Percentiles rank a stretch among this genome's conserved stretches.
Evolutionary conservation across 139 green algal species (phyloP).

Genomic region (Pseudopediastrum boryanum): DNA sequence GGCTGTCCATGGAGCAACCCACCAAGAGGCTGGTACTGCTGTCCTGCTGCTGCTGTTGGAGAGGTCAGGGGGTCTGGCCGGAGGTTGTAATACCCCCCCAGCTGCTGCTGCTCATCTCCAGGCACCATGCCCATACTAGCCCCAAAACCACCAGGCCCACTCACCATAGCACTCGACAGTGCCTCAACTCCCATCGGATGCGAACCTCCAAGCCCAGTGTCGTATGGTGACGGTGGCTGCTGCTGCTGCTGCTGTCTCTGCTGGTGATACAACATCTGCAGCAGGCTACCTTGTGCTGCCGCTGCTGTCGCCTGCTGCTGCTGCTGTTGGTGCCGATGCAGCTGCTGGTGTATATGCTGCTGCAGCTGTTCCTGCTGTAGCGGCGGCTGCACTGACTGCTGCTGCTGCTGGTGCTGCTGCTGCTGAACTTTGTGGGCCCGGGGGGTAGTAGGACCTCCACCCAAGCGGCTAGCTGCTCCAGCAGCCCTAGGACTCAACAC

Average conservation of each 20-base stretch:
- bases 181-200: background rate
- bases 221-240: background rate
- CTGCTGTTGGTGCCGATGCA: slow-evolving; percentile 1
- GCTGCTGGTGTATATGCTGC: background rate
- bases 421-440: no score
- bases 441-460: no score
- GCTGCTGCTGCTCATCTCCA: background rate
- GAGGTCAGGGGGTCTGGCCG: background rate
- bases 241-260: slow-evolving; percentile 13
- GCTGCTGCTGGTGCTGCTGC: background rate
- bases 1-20: no score
- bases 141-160: background rate
- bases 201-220: background rate
- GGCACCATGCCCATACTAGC: background rate
- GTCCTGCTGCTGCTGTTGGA: background rate
- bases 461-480: no score
- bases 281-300: background rate
- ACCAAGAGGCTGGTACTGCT: background rate
- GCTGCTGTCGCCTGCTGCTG: slow-evolving; percentile 3
- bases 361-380: slow-evolving; percentile 1
- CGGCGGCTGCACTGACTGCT: background rate
- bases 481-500: no score
- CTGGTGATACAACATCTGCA: background rate
- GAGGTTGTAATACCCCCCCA: background rate
- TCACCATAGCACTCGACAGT: background rate